A percentile compares a stretch with the other conserved stretches of the same genome.
Evolutionary conservation across 2,329 filamentous ascomycete species (phyloP).

Genomic region (Cadophora malorum): DNA sequence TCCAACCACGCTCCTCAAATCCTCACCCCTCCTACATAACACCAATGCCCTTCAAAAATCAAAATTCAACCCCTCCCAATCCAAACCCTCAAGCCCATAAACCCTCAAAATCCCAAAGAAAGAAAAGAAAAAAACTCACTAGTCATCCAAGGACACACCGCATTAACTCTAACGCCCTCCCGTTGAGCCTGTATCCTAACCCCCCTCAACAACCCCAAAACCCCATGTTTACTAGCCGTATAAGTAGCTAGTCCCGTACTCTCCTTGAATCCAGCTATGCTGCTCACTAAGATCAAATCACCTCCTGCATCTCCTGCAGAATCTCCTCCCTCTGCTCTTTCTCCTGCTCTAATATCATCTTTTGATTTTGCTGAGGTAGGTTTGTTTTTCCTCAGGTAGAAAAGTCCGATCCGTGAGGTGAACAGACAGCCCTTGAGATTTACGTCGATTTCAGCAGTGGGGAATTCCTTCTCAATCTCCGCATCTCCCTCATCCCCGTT

Average conservation of each 20-base stretch:
- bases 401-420: conserved; percentile 27
- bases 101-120: background rate
- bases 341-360: too few relatives aligned
- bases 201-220: conserved; percentile 34
- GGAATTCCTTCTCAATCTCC: conserved; percentile 14
- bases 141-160: conserved; percentile 38
- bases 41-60: too few relatives aligned
- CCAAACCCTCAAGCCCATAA: background rate
- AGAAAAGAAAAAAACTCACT: conserved; percentile 22
- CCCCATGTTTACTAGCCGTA: conserved; percentile 34
- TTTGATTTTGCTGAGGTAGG: too few relatives aligned
- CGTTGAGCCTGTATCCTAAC: conserved; percentile 26
- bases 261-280: conserved; percentile 33
- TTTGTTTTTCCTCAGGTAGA: conserved; percentile 26
- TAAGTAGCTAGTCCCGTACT: conserved; percentile 32
- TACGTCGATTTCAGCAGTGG: conserved; percentile 31
- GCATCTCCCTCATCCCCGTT: background rate
- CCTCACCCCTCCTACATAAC: too few relatives aligned
- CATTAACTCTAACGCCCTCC: conserved; percentile 37
- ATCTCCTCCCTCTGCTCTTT: too few relatives aligned
- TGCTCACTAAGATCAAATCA: conserved; percentile 26
- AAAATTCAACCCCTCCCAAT: background rate
- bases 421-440: conserved; percentile 31
- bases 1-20: too few relatives aligned
- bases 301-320: too few relatives aligned